These are phyloP conservation scores for Cryptosporidium canis DNA, from an alignment of 169 alveolate genomes.

Conservation along the genomic window DNA sequence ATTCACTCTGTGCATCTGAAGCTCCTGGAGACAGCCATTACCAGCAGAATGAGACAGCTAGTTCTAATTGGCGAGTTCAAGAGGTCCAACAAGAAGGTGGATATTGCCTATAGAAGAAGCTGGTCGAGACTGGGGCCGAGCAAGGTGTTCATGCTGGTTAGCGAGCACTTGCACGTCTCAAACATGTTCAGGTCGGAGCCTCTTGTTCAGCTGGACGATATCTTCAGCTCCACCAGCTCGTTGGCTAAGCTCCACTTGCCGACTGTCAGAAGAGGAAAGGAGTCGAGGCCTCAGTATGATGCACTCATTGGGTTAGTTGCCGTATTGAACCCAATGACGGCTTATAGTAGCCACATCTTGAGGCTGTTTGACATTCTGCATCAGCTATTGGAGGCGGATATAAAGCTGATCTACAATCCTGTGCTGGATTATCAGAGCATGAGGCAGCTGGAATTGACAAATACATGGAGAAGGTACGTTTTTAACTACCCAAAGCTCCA, in stretches of 20 bases:
- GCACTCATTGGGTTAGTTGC: conserved; percentile 13
- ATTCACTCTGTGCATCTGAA: conserved; percentile 47
- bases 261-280: background rate
- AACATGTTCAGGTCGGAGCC: background rate
- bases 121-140: conserved; percentile 19
- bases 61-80: conserved; percentile 43
- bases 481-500: conserved; percentile 47
- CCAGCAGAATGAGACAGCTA: conserved; percentile 51
- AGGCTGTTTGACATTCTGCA: conserved; percentile 32
- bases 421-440: background rate
- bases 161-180: conserved; percentile 10
- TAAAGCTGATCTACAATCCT: conserved; percentile 42
- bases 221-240: background rate
- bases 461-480: conserved; percentile 65
- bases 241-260: conserved; percentile 21
- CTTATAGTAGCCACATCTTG: background rate
- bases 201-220: conserved; percentile 1
- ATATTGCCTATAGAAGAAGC: background rate
- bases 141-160: background rate
- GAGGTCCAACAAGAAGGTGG: background rate
- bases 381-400: conserved; percentile 26
- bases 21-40: conserved; percentile 29
- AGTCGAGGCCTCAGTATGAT: background rate
- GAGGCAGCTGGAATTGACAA: background rate
- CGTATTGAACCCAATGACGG: conserved; percentile 19